A percentile compares a stretch with the other conserved stretches of the same genome.
phyloP scores from a whole-genome alignment of 352 stramenopile species.

The Plasmopara halstedii region DNA sequence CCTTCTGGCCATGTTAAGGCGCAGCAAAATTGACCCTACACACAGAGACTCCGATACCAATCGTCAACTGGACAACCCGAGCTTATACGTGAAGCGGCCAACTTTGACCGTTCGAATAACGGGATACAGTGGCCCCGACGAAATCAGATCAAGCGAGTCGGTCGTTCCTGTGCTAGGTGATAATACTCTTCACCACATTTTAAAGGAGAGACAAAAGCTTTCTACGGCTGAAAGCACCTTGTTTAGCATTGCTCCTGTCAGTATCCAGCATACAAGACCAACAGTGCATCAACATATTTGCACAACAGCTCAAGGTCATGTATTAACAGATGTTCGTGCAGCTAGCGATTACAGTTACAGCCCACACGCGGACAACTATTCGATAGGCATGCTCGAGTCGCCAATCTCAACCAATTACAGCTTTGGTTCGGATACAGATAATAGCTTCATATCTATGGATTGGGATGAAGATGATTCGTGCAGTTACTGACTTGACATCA shows the following conservation, averaged over 20 bases:
- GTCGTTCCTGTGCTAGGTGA: slow-evolving; percentile 18
- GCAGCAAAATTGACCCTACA: slow-evolving; percentile 1
- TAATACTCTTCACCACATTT: slow-evolving; percentile 5
- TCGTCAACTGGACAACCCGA: slow-evolving; percentile 9
- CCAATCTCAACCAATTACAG: too few species aligned
- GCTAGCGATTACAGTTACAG: slow-evolving; percentile 18
- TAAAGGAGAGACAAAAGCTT: slow-evolving; percentile 9
- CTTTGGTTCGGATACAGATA: slow-evolving; percentile 17
- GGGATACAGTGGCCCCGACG: slow-evolving; percentile 3
- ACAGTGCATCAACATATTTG: slow-evolving; percentile 16
- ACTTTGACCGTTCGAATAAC: slow-evolving; percentile 15
- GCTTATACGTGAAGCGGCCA: slow-evolving; percentile 16
- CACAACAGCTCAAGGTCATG: slow-evolving; percentile 6
- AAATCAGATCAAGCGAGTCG: slow-evolving; percentile 16
- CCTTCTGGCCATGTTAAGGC: slow-evolving; percentile 11
- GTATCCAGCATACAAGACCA: slow-evolving; percentile 14
- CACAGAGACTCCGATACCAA: slow-evolving; percentile 5
- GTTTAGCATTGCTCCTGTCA: slow-evolving; percentile 18
- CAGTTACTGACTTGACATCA: too few species aligned
- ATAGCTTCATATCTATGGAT: slow-evolving; percentile 11
- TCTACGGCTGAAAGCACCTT: slow-evolving; percentile 16
- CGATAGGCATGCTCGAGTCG: slow-evolving; percentile 25
- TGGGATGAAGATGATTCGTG: slow-evolving; percentile 27
- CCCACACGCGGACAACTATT: slow-evolving; percentile 25
- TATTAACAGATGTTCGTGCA: slow-evolving; percentile 5